Conservation (phyloP, 2,329 filamentous ascomycete species). For the Sporothrix brunneoviolacea region DNA sequence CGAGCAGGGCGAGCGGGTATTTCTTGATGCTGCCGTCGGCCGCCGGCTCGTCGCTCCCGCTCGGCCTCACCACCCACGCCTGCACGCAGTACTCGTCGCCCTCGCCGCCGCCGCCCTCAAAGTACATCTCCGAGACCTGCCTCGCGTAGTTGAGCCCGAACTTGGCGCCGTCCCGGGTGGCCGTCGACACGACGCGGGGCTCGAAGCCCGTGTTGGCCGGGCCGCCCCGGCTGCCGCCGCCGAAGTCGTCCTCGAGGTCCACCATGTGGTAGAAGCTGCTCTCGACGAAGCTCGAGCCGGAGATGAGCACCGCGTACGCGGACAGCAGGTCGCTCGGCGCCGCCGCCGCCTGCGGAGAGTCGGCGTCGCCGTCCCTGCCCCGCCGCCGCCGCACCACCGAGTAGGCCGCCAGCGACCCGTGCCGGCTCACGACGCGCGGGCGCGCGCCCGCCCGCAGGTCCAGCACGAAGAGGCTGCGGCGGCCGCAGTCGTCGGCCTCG, state of each 20-base stretch:
- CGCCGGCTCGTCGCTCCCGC: constrained; percentile 26
- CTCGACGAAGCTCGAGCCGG: constrained; percentile 32
- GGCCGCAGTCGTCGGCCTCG: constrained; percentile 28
- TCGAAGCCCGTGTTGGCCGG: constrained; percentile 13
- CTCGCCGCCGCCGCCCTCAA: constrained; percentile 23
- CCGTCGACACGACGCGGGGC: constrained; percentile 25
- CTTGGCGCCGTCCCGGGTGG: constrained; percentile 26
- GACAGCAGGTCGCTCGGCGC: constrained; percentile 8
- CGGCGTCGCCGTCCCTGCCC: not conserved
- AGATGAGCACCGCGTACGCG: constrained; percentile 27
- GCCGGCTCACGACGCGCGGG: constrained; percentile 19
- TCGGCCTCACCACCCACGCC: constrained; percentile 34
- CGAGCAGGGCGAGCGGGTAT: constrained; percentile 32
- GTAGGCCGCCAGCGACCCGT: constrained; percentile 25
- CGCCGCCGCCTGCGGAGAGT: no score
- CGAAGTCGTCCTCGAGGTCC: constrained; percentile 13
- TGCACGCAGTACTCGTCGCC: constrained; percentile 26
- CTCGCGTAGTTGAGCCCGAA: constrained; percentile 27
- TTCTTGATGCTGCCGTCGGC: constrained; percentile 25
- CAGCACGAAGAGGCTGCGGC: constrained; percentile 28
- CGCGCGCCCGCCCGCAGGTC: constrained; percentile 25
- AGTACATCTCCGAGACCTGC: constrained; percentile 36
- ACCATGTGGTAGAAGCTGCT: constrained; percentile 32
- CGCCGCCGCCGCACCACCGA: constrained; percentile 21
- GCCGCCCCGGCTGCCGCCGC: not conserved